phyloP scores from a whole-genome alignment of 768 basidiomycete genomes.

The Mycena metata region DNA sequence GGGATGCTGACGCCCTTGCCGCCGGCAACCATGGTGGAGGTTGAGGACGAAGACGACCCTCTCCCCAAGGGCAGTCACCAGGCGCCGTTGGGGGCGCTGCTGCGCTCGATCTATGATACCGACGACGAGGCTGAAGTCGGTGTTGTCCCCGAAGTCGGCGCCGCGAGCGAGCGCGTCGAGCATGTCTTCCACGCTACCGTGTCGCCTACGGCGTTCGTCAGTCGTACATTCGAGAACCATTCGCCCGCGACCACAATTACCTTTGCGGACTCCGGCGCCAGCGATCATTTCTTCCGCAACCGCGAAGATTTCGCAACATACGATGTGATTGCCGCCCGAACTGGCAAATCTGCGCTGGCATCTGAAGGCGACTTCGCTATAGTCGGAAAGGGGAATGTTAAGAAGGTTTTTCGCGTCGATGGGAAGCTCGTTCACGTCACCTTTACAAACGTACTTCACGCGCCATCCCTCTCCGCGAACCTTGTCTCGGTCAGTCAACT shows the following conservation, averaged over 20 bases:
- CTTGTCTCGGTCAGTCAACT: constrained; percentile 40
- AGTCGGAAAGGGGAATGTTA: constrained; percentile 40
- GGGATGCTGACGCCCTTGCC: too few relatives aligned
- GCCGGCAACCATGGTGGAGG: too few relatives aligned
- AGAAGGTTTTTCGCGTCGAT: constrained; percentile 27
- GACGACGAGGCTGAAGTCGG: too few relatives aligned
- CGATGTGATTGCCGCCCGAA: constrained; percentile 4
- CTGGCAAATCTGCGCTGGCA: background rate
- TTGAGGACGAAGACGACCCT: too few relatives aligned
- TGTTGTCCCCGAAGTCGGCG: too few relatives aligned
- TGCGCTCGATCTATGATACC: too few relatives aligned
- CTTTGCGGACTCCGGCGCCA: constrained; percentile 42
- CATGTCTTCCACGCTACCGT: too few relatives aligned
- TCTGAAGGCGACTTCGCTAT: constrained; percentile 37
- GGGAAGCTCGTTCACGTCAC: constrained; percentile 32
- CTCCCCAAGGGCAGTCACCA: too few relatives aligned
- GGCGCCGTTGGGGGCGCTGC: too few relatives aligned
- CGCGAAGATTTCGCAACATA: background rate
- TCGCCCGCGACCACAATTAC: constrained; percentile 2
- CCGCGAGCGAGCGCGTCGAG: too few relatives aligned
- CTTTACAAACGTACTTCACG: constrained; percentile 43
- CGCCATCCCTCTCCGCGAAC: constrained; percentile 44
- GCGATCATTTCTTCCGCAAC: constrained; percentile 22
- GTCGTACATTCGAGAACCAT: constrained; percentile 19
- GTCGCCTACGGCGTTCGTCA: constrained; percentile 1